phyloP scores from a whole-genome alignment of 306 rosid species.

The Casuarina cunninghamiana region DNA sequence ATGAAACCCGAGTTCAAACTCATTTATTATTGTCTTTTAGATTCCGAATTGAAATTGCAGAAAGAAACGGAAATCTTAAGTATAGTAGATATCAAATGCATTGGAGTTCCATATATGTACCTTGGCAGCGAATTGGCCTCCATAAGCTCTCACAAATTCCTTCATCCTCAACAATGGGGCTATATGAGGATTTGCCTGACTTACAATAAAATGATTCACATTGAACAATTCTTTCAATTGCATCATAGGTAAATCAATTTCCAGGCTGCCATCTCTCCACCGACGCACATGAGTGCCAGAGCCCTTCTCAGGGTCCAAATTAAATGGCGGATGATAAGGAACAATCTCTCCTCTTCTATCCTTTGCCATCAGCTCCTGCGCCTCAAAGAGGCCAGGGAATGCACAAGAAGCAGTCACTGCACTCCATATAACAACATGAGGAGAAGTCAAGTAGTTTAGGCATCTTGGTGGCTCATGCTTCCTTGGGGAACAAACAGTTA shows the following conservation, averaged over 20 bases:
- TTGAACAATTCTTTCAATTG: constrained; percentile 92
- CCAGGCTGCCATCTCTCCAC: constrained; percentile 98
- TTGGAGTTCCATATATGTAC: constrained; percentile 39
- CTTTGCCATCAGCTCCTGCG: constrained; percentile 99
- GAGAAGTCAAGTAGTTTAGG: constrained; percentile 96
- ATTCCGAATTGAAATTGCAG: no score
- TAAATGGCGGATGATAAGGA: constrained; percentile 94
- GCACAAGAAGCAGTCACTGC: constrained; percentile 99
- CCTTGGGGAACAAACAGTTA: constrained; percentile 95
- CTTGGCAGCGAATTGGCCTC: constrained; percentile 98
- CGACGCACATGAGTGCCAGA: constrained; percentile 64
- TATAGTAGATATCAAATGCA: background rate
- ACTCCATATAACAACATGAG: constrained; percentile 98
- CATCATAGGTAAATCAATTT: constrained; percentile 97
- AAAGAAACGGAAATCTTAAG: background rate
- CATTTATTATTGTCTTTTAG: background rate
- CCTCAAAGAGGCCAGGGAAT: constrained; percentile 97
- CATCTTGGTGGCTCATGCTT: constrained; percentile 99
- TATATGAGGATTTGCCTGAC: constrained; percentile 96
- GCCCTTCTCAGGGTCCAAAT: constrained; percentile 86
- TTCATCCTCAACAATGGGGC: constrained; percentile 87
- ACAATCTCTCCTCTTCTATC: constrained; percentile 91
- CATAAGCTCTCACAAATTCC: constrained; percentile 72
- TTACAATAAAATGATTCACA: constrained; percentile 94
- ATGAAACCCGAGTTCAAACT: background rate